phyloP scores from a whole-genome alignment of 2,329 filamentous ascomycete species.

The Diaporthe citri region DNA sequence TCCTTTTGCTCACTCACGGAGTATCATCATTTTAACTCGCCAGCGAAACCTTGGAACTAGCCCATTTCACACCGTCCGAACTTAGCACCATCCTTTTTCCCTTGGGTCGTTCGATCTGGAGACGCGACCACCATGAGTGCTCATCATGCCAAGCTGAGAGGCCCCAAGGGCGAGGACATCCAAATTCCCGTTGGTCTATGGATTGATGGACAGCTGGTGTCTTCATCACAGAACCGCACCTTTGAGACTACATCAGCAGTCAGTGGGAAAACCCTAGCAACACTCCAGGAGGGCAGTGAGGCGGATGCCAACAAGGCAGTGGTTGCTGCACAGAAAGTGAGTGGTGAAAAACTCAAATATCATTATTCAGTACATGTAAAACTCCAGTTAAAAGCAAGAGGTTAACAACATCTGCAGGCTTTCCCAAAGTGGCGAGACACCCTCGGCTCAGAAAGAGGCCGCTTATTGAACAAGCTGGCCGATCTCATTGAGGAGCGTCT shows the following conservation, averaged over 20 bases:
- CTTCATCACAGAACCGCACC: not conserved
- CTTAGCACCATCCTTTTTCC: not conserved
- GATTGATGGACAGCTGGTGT: not conserved
- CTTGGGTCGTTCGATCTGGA: not conserved
- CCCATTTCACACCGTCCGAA: not conserved
- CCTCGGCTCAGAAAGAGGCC: not conserved
- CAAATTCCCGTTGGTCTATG: not conserved
- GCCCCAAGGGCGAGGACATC: not conserved
- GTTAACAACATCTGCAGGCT: not conserved
- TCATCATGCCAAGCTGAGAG: not conserved
- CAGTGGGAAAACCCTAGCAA: not conserved
- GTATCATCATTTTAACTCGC: not conserved
- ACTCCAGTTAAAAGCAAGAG: not conserved
- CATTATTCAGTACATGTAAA: not conserved
- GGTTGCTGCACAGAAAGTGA: not conserved
- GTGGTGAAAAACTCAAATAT: not conserved
- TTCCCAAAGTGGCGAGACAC: conserved; percentile 5
- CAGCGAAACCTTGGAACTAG: not conserved
- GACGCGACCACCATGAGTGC: not conserved
- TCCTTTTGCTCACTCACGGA: not conserved
- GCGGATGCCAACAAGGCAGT: not conserved
- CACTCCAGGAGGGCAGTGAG: not conserved
- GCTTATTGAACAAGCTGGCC: not conserved
- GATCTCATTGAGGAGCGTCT: conserved; percentile 1
- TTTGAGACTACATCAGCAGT: conserved; percentile 6